Evolutionary conservation across 31 red algal genomes (phyloP).

Genomic region (Odonthalia washingtoniensis): DNA sequence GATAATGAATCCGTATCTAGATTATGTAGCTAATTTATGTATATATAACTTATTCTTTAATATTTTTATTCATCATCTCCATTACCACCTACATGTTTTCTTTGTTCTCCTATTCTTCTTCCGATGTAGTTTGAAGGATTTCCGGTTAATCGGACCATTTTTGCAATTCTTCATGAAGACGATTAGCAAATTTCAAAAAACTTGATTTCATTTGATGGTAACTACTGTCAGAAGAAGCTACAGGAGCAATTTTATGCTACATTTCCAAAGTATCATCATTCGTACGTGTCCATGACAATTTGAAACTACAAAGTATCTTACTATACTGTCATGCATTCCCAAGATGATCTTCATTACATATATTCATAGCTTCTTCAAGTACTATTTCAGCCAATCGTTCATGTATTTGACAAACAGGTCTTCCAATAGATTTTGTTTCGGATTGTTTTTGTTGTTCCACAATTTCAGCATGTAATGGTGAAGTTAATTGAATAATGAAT

Average conservation of each 20-base stretch:
- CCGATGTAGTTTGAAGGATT: too few species aligned
- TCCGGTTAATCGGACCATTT: too few species aligned
- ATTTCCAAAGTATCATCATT: slow-evolving; percentile 42
- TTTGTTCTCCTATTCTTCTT: too few species aligned
- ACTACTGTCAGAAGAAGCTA: background rate
- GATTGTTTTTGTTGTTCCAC: too few species aligned
- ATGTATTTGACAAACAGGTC: slow-evolving; percentile 62
- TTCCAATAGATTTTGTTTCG: slow-evolving; percentile 33
- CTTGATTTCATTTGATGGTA: background rate
- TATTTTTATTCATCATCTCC: slow-evolving; percentile 26
- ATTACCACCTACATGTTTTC: too few species aligned
- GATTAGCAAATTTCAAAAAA: background rate
- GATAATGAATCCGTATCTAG: slow-evolving; percentile 32
- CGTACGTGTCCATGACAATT: slow-evolving; percentile 28
- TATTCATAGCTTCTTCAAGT: slow-evolving; percentile 50
- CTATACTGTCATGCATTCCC: slow-evolving; percentile 44
- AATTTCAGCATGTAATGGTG: too few species aligned
- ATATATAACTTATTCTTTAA: slow-evolving; percentile 53
- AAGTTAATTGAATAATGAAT: slow-evolving; percentile 72
- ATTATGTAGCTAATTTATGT: background rate
- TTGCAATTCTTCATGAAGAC: too few species aligned
- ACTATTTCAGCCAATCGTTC: slow-evolving; percentile 60
- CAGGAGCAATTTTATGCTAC: background rate
- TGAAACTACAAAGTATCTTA: slow-evolving; percentile 55
- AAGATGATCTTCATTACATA: slow-evolving; percentile 30